phyloP scores from a whole-genome alignment of 108 stramenopile genomes.

The Licmophora abbreviata region DNA sequence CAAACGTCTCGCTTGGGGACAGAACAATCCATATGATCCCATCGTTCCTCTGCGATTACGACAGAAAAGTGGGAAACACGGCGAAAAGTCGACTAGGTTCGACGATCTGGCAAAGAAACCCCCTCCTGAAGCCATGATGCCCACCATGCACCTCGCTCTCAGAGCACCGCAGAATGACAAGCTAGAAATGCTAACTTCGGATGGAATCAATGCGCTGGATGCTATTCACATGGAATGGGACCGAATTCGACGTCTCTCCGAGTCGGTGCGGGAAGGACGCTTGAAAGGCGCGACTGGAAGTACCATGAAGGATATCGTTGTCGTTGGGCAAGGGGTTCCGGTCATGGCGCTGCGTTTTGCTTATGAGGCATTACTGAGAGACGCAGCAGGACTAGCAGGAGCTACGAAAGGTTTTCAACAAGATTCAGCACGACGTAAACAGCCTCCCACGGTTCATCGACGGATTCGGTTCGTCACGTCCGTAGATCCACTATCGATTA shows the following conservation, averaged over 20 bases:
- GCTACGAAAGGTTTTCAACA: not conserved
- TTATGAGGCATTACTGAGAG: slow-evolving; percentile 48
- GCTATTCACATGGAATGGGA: slow-evolving; percentile 66
- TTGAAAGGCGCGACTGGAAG: slow-evolving; percentile 46
- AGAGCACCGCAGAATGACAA: slow-evolving; percentile 51
- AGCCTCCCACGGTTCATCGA: slow-evolving; percentile 9
- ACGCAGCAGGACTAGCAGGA: slow-evolving; percentile 18
- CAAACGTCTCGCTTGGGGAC: slow-evolving; percentile 62
- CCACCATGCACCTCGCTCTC: slow-evolving; percentile 70
- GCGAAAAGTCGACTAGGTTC: not conserved
- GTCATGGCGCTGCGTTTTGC: slow-evolving; percentile 64
- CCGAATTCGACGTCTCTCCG: slow-evolving; percentile 42
- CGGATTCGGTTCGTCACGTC: slow-evolving; percentile 54
- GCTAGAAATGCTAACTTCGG: slow-evolving; percentile 30
- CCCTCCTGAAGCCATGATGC: slow-evolving; percentile 1
- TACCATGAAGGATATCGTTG: slow-evolving; percentile 63
- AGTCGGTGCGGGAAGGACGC: slow-evolving; percentile 49
- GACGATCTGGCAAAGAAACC: not conserved
- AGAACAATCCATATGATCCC: slow-evolving; percentile 32
- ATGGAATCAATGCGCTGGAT: slow-evolving; percentile 49
- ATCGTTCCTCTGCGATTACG: not conserved
- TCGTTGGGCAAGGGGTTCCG: slow-evolving; percentile 47
- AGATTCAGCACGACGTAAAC: slow-evolving; percentile 8
- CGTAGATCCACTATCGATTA: slow-evolving; percentile 46
- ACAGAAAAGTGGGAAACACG: not conserved